phyloP scores from a whole-genome alignment of 805 yeast species.

The Pichia kluyveri region DNA sequence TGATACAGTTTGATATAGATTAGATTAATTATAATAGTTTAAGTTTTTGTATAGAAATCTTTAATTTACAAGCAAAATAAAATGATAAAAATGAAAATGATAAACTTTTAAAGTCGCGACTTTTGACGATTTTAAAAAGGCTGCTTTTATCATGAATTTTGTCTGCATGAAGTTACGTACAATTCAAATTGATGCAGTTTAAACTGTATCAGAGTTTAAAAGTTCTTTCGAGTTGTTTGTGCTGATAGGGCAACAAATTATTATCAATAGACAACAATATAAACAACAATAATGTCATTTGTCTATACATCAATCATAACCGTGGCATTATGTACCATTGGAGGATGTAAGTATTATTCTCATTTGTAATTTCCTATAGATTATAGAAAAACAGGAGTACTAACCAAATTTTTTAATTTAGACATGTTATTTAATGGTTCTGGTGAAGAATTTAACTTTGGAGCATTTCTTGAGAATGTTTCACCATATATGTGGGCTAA shows the following conservation, averaged over 20 bases:
- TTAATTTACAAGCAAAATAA: neutral
- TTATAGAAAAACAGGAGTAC: too few relatives aligned
- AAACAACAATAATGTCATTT: conserved; percentile 2
- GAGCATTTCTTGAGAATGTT: conserved; percentile 71
- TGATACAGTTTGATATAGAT: conserved; percentile 25
- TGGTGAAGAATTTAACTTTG: conserved; percentile 88
- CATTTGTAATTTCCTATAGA: too few relatives aligned
- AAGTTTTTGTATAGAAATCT: neutral
- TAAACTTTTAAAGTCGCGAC: neutral
- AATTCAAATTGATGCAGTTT: too few relatives aligned
- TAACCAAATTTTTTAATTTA: neutral
- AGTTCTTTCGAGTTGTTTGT: too few relatives aligned
- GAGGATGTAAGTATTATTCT: conserved; percentile 8
- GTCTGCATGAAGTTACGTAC: too few relatives aligned
- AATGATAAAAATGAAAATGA: neutral
- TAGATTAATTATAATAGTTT: neutral
- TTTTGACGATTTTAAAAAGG: too few relatives aligned
- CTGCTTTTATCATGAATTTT: neutral
- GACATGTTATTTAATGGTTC: conserved; percentile 79
- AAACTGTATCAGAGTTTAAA: too few relatives aligned
- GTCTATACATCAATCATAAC: conserved; percentile 8
- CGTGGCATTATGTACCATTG: conserved; percentile 8
- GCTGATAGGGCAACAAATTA: too few relatives aligned
- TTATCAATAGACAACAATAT: too few relatives aligned
- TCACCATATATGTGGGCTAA: conserved; percentile 98